Evolutionary conservation across 805 yeast species (phyloP), one percentile per base, ranked within the genome.

Genomic region (Kluyveromyces dobzhanskii): DNA sequence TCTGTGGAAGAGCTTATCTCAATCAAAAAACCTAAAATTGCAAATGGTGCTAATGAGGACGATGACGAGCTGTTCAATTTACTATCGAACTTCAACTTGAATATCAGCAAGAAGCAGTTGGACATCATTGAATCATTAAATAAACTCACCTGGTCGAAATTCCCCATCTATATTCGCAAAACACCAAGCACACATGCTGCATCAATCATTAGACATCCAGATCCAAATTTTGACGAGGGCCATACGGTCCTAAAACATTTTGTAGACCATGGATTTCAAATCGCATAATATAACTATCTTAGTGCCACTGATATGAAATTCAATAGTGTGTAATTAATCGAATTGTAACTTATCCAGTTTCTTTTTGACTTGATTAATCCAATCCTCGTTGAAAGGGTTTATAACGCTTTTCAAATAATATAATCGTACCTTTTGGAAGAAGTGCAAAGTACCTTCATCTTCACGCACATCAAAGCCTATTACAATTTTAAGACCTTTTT

Each of bases 151-250:
- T 86, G 94, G 94, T 57, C 64, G 31, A 85, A 84, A 54, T 80
- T 60, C 48, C 88, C 92, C 0, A 69, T 85, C 19, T 70, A 79
- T 43, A 80, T 85, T 42, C 69, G 79, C 28, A 64, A 71, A 23
- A 78, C 90, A 4, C 69, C 69, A 35, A 73, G 78, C 32, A 73
- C 94, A 1, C 95, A 85, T 53, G 85, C 94, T 1, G 94, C 92
- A 1, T 79, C 85, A 2, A 82, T 85, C 42, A 84, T 79, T 31
- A 70, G 94, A 36, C 75, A 70, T 44, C 62, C 63, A 17, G 73
- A 71, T 23, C 67, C 69, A 9, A 68, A 69, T 9, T 78, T 80
- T 45, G 73, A 60, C 25, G 94, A 85, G 57, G 95, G 95, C 1
- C 72, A 76, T 49, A 54, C 66, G 2, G 85, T 81, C 4, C 71